A percentile compares a stretch with the other conserved stretches of the same genome.
Conservation (phyloP, 2,329 filamentous ascomycete genomes). For the Diaporthe sp. region DNA sequence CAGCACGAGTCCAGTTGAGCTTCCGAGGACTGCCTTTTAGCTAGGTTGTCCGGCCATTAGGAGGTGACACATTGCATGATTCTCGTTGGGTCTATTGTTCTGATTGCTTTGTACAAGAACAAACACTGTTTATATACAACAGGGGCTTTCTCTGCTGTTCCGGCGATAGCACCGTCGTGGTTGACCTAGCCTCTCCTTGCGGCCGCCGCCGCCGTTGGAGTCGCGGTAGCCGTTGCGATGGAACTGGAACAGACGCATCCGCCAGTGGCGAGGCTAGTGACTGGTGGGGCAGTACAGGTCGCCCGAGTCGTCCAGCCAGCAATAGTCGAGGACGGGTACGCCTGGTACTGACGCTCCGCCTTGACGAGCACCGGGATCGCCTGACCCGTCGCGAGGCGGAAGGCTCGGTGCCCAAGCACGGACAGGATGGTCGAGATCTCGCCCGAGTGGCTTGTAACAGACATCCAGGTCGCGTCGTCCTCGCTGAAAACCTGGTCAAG, state of each 20-base stretch:
- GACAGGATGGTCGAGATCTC: conserved; percentile 65
- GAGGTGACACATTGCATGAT: neutral
- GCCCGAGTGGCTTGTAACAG: conserved; percentile 71
- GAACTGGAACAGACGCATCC: conserved; percentile 52
- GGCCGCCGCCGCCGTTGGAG: neutral
- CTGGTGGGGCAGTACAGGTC: conserved; percentile 59
- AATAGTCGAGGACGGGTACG: conserved; percentile 49
- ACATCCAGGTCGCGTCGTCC: conserved; percentile 68
- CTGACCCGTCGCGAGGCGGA: conserved; percentile 74
- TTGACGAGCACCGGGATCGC: conserved; percentile 77
- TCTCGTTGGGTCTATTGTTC: neutral
- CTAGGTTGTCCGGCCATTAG: neutral
- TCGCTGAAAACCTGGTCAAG: conserved; percentile 69
- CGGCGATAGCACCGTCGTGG: neutral
- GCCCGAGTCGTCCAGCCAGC: conserved; percentile 53
- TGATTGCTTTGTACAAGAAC: neutral
- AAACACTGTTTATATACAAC: neutral
- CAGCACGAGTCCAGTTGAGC: no score
- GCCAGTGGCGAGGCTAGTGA: conserved; percentile 55
- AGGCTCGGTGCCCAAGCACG: conserved; percentile 66
- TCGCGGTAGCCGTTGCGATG: neutral
- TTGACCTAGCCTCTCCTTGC: neutral
- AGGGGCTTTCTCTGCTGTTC: no score
- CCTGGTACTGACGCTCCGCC: conserved; percentile 57
- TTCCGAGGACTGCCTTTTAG: neutral